Conservation (phyloP, 1,284 basidiomycete species). For the Mycena sp. region DNA sequence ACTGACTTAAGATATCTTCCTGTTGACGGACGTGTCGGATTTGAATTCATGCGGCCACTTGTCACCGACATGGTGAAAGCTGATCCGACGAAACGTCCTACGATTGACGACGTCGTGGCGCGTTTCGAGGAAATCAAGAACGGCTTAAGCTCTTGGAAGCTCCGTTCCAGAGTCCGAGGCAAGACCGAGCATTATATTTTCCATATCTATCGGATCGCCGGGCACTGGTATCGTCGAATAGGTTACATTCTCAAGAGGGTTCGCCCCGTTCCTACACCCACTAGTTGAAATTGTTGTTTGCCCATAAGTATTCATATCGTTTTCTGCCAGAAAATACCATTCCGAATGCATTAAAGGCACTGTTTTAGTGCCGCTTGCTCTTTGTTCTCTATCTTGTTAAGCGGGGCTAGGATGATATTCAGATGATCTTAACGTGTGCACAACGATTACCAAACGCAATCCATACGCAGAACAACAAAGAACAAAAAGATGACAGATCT, state of each 20-base stretch:
- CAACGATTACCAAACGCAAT: too few relatives aligned
- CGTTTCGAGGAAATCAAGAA: conserved; percentile 33
- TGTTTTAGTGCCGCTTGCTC: too few relatives aligned
- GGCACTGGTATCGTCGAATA: conserved; percentile 7
- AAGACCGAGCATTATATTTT: background rate
- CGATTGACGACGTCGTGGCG: conserved; percentile 36
- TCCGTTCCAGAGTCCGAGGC: conserved; percentile 32
- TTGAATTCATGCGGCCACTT: conserved; percentile 43
- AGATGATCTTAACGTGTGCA: too few relatives aligned
- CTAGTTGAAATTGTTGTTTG: background rate
- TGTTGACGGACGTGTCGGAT: conserved; percentile 15
- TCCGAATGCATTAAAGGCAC: too few relatives aligned
- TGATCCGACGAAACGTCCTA: conserved; percentile 41
- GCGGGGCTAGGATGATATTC: too few relatives aligned
- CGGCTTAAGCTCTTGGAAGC: conserved; percentile 27
- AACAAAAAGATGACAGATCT: too few relatives aligned
- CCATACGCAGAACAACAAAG: too few relatives aligned
- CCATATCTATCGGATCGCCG: background rate
- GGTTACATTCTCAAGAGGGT: background rate
- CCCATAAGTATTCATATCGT: background rate
- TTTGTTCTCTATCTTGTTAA: too few relatives aligned
- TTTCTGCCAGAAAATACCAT: background rate
- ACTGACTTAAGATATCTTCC: background rate
- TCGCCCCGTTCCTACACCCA: background rate
- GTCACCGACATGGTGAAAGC: conserved; percentile 41